Evolutionary conservation across 192 early-diverging fungal species (phyloP).

Genomic region (Coemansia sp.): DNA sequence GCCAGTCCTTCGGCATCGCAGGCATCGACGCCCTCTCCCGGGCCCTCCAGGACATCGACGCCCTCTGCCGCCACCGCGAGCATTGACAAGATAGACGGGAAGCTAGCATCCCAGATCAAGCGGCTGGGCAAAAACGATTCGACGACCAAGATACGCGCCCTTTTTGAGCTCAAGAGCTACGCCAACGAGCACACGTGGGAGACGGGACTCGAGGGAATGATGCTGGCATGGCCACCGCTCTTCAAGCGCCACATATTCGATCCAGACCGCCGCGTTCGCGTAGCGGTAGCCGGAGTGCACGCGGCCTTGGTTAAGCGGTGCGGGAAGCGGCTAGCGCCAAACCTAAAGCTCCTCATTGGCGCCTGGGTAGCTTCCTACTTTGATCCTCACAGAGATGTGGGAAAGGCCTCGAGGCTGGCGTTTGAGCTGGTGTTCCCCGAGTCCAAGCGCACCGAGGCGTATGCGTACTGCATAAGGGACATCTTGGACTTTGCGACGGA

Average conservation of each 20-base stretch:
- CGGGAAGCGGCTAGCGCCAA: slow-evolving; percentile 76
- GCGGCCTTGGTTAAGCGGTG: slow-evolving; percentile 64
- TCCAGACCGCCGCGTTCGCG: slow-evolving; percentile 83
- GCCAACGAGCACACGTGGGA: slow-evolving; percentile 57
- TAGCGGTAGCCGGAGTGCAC: slow-evolving; percentile 70
- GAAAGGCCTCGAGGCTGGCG: slow-evolving; percentile 57
- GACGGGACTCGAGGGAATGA: slow-evolving; percentile 34
- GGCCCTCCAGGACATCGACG: slow-evolving; percentile 1
- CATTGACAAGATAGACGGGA: slow-evolving; percentile 60
- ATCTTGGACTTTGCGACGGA: slow-evolving; percentile 73
- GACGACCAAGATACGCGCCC: slow-evolving; percentile 83
- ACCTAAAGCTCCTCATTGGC: slow-evolving; percentile 81
- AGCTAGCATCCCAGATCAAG: slow-evolving; percentile 78
- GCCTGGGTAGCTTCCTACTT: slow-evolving; percentile 84
- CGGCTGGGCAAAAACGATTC: slow-evolving; percentile 87
- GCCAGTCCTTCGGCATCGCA: slow-evolving; percentile 3
- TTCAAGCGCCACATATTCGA: slow-evolving; percentile 61
- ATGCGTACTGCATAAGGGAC: slow-evolving; percentile 78
- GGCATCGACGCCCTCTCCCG: slow-evolving; percentile 24
- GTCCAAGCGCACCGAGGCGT: slow-evolving; percentile 73
- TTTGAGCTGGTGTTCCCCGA: slow-evolving; percentile 77
- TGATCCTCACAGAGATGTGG: slow-evolving; percentile 82
- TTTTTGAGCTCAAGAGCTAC: slow-evolving; percentile 80
- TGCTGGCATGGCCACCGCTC: slow-evolving; percentile 48
- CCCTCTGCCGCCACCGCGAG: slow-evolving; percentile 20